phyloP scores from a whole-genome alignment of 2,329 filamentous ascomycete species.

The Triangularia setosa region DNA sequence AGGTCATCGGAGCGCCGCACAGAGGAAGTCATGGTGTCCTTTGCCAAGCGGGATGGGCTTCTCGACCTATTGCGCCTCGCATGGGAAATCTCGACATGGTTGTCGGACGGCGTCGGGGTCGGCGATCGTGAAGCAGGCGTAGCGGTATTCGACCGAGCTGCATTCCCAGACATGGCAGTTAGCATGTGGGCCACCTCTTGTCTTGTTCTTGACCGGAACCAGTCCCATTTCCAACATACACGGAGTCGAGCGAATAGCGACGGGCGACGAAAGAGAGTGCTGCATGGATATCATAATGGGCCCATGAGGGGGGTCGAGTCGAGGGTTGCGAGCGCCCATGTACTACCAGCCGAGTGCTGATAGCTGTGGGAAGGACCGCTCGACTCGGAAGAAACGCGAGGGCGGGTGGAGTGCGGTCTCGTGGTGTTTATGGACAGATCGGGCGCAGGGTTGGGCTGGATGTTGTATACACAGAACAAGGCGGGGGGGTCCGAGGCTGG shows the following conservation, averaged over 20 bases:
- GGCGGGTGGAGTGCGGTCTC: neutral
- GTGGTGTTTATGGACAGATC: constrained; percentile 1
- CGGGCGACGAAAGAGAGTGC: constrained; percentile 59
- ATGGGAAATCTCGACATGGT: constrained; percentile 47
- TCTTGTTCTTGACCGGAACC: neutral
- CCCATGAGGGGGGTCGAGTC: constrained; percentile 37
- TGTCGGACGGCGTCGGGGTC: constrained; percentile 49
- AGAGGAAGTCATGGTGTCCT: constrained; percentile 40
- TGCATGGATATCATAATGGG: constrained; percentile 60
- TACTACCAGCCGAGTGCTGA: constrained; percentile 25
- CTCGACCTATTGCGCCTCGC: constrained; percentile 50
- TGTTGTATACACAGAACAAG: neutral
- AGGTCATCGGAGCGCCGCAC: constrained; percentile 43
- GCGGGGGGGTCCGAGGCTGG: neutral
- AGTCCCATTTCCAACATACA: constrained; percentile 47
- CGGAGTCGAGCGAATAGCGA: constrained; percentile 53
- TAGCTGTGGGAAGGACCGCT: constrained; percentile 20
- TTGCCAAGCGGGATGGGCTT: constrained; percentile 49
- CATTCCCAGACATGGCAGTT: constrained; percentile 17
- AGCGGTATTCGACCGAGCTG: constrained; percentile 50
- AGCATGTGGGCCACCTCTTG: constrained; percentile 18
- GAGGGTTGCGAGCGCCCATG: constrained; percentile 27
- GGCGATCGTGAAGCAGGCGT: constrained; percentile 52
- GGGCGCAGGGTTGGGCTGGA: neutral
- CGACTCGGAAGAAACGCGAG: constrained; percentile 6